phyloP scores from a whole-genome alignment of 139 green algal species.

The Coelastrella sp. region DNA sequence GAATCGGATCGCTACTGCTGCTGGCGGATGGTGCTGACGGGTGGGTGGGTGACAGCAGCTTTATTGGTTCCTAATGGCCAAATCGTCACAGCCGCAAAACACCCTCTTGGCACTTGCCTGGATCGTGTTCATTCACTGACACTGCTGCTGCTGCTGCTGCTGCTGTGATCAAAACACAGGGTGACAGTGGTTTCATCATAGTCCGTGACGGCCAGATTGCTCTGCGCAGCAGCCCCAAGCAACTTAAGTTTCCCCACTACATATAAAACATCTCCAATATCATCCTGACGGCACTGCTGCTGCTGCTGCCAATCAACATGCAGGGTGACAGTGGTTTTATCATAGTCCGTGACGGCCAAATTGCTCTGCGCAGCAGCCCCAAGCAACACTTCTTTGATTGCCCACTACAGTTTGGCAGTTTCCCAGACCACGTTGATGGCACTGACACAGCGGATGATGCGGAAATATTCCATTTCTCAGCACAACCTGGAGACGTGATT shows the following conservation, averaged over 20 bases:
- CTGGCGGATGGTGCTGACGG: neutral
- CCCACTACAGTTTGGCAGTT: constrained; percentile 80
- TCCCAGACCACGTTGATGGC: constrained; percentile 74
- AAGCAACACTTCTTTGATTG: constrained; percentile 89
- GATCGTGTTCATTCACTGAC: neutral
- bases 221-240: constrained; percentile 50
- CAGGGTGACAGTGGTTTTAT: constrained; percentile 91
- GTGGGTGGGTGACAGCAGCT: constrained; percentile 83
- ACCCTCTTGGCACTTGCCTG: constrained; percentile 58
- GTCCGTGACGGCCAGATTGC: constrained; percentile 59
- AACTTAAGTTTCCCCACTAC: constrained; percentile 69
- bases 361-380: constrained; percentile 26
- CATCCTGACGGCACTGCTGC: neutral
- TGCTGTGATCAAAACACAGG: constrained; percentile 56
- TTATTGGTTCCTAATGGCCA: constrained; percentile 75
- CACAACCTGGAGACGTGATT: constrained; percentile 75
- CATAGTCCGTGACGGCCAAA: constrained; percentile 65
- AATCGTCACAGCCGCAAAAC: constrained; percentile 49
- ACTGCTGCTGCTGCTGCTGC: constrained; percentile 41
- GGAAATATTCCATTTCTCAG: constrained; percentile 62
- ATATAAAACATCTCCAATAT: constrained; percentile 10
- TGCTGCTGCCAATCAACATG: neutral
- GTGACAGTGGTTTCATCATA: constrained; percentile 89
- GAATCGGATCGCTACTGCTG: neutral
- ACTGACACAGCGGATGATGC: constrained; percentile 82